A percentile compares a stretch with the other conserved stretches of the same genome.
Evolutionary conservation across 2,329 filamentous ascomycete genomes (phyloP).

Genomic region (Microcyclosporella mali): DNA sequence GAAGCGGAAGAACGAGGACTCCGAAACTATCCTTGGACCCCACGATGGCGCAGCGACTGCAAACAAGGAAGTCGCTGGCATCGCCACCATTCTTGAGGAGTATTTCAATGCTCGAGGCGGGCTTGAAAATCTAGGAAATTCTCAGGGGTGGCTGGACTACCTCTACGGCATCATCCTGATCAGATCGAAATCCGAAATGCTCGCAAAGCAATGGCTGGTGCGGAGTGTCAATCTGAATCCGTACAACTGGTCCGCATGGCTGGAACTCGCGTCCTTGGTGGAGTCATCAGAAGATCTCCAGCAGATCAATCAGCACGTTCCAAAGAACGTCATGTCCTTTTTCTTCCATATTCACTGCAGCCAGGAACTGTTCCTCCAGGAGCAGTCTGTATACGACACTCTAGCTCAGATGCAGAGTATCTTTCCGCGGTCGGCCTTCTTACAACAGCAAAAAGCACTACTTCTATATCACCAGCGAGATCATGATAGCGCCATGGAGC

Average conservation of each 20-base stretch:
- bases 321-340: slow-evolving; percentile 84
- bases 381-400: slow-evolving; percentile 64
- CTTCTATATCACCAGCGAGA: slow-evolving; percentile 86
- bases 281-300: slow-evolving; percentile 73
- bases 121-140: slow-evolving; percentile 27
- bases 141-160: slow-evolving; percentile 89
- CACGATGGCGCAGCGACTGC: slow-evolving; percentile 76
- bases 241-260: slow-evolving; percentile 97
- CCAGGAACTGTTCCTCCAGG: slow-evolving; percentile 85
- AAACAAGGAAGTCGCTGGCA: slow-evolving; percentile 75
- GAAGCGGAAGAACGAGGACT: slow-evolving; percentile 92
- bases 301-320: slow-evolving; percentile 52
- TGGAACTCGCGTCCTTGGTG: slow-evolving; percentile 79
- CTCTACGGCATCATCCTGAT: slow-evolving; percentile 85
- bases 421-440: slow-evolving; percentile 82
- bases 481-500: slow-evolving; percentile 50
- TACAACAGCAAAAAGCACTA: slow-evolving; percentile 82
- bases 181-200: slow-evolving; percentile 82
- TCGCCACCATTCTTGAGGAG: slow-evolving; percentile 68
- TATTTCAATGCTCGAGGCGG: slow-evolving; percentile 65
- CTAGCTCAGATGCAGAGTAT: slow-evolving; percentile 73
- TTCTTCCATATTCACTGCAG: slow-evolving; percentile 91
- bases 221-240: slow-evolving; percentile 82
- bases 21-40: slow-evolving; percentile 93
- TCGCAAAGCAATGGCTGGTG: slow-evolving; percentile 81